Conservation (phyloP, 306 rosid species). For the Psophocarpus tetragonolobus region DNA sequence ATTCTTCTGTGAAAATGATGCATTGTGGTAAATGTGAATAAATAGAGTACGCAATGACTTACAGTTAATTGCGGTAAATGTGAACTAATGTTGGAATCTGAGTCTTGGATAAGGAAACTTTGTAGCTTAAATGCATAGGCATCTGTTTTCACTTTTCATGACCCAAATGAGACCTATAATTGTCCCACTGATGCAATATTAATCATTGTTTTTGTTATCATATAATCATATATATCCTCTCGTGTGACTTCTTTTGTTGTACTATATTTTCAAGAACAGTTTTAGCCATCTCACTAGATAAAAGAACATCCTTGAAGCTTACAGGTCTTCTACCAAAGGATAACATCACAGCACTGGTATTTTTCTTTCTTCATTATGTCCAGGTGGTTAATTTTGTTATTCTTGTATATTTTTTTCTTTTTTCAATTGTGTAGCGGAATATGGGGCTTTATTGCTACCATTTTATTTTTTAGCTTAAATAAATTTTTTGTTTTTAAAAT, state of each 20-base stretch:
- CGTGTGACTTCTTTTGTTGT: neutral
- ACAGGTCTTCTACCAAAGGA: neutral
- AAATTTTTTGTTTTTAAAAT: too few species aligned
- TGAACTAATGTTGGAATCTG: neutral
- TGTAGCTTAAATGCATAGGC: neutral
- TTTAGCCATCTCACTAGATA: neutral
- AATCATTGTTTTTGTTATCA: neutral
- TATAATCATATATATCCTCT: neutral
- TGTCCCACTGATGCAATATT: neutral
- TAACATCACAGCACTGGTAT: neutral
- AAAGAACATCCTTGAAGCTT: neutral
- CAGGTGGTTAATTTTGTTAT: neutral
- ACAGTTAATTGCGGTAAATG: neutral
- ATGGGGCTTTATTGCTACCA: neutral
- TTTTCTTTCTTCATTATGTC: neutral
- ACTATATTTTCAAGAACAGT: neutral
- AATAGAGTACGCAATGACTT: neutral
- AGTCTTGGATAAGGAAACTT: neutral
- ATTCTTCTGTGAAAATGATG: neutral
- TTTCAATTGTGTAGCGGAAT: neutral
- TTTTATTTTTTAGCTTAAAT: too few species aligned
- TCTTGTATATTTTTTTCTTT: neutral
- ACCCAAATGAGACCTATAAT: neutral
- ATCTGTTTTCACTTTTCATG: neutral
- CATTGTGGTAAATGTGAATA: neutral